These are phyloP conservation scores for Exophiala viscosa DNA, from an alignment of 2,329 filamentous ascomycete species.

Conservation along the genomic window DNA sequence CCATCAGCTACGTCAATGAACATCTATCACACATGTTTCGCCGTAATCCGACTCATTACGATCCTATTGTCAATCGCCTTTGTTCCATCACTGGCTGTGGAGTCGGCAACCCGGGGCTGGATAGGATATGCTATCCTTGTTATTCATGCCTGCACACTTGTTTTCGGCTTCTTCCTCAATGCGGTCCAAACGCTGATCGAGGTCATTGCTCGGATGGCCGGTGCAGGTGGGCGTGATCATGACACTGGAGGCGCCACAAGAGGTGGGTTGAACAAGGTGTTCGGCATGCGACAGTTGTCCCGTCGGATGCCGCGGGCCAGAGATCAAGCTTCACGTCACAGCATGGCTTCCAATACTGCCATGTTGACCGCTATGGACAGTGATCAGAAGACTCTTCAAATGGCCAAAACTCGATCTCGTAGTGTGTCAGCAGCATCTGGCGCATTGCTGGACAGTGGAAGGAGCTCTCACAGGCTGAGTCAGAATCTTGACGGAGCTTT, in stretches of 20 bases:
- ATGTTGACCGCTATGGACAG: constrained; percentile 64
- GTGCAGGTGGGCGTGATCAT: constrained; percentile 62
- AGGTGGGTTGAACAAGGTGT: constrained; percentile 83
- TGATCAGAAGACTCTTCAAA: constrained; percentile 58
- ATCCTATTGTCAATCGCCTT: constrained; percentile 78
- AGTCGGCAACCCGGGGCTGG: constrained; percentile 81
- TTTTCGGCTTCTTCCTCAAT: constrained; percentile 92
- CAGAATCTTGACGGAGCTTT: constrained; percentile 44
- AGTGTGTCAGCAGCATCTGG: constrained; percentile 62
- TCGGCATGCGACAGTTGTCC: constrained; percentile 84
- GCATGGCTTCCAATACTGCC: constrained; percentile 74
- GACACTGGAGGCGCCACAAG: constrained; percentile 57
- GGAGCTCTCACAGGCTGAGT: constrained; percentile 50
- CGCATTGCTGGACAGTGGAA: constrained; percentile 52
- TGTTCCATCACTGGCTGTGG: constrained; percentile 74
- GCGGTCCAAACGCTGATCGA: constrained; percentile 87
- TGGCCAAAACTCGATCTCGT: constrained; percentile 52
- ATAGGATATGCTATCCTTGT: constrained; percentile 88
- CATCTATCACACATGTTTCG: constrained; percentile 83
- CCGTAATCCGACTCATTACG: constrained; percentile 69
- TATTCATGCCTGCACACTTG: constrained; percentile 76
- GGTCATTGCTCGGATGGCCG: constrained; percentile 75
- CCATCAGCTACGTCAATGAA: constrained; percentile 95
- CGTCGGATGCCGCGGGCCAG: constrained; percentile 61
- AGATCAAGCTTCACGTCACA: constrained; percentile 62